Evolutionary conservation across 768 basidiomycete species (phyloP).

Genomic region (Daedalea quercina): DNA sequence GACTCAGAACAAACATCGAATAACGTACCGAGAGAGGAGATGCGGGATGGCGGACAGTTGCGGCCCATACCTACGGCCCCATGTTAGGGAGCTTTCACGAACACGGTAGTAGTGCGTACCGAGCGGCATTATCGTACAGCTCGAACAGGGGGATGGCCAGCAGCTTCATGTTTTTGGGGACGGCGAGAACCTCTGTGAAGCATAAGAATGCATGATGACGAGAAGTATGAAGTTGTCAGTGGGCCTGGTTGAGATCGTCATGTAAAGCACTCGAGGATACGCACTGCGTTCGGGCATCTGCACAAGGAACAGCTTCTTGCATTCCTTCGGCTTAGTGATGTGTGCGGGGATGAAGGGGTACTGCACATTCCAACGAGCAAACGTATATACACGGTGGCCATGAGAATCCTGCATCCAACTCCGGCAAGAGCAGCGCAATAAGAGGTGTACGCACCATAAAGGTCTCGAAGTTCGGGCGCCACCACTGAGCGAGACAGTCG

Average conservation of each 20-base stretch:
- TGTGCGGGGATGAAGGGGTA: conserved; percentile 94
- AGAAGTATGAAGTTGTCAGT: not conserved
- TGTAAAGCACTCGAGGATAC: conserved; percentile 23
- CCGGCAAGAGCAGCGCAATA: not conserved
- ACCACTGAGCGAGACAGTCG: conserved; percentile 97
- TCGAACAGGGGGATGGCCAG: conserved; percentile 96
- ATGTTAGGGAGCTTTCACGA: not conserved
- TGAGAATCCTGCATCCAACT: not conserved
- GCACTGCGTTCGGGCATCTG: conserved; percentile 92
- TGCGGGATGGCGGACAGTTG: conserved; percentile 94
- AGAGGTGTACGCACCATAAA: conserved; percentile 72
- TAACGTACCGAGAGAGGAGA: conserved; percentile 68
- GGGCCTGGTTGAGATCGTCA: not conserved
- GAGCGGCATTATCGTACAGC: conserved; percentile 93
- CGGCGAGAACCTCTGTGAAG: conserved; percentile 80
- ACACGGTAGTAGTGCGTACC: conserved; percentile 33
- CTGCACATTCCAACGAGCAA: conserved; percentile 31
- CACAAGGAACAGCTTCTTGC: conserved; percentile 92
- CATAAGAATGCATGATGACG: not conserved
- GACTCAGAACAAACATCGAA: not conserved
- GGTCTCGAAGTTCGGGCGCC: conserved; percentile 96
- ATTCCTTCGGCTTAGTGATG: conserved; percentile 96
- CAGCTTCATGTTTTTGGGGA: conserved; percentile 98
- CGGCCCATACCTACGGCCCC: conserved; percentile 64
- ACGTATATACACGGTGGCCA: not conserved